phyloP scores from a whole-genome alignment of 257 asterid species.

The Orobanche coerulescens region DNA sequence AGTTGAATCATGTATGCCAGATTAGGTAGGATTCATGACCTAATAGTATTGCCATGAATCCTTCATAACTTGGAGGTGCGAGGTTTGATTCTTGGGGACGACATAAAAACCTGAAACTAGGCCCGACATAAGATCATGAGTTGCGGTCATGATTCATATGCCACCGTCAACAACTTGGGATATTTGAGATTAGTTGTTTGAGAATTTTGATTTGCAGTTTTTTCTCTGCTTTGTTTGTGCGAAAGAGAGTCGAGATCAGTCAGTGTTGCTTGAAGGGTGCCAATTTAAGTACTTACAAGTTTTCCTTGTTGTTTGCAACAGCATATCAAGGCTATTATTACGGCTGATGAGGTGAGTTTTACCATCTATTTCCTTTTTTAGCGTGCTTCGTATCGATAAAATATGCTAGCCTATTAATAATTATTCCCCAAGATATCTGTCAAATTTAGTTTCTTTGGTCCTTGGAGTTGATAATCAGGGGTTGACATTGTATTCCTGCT shows the following conservation, averaged over 20 bases:
- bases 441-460: not conserved
- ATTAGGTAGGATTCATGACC: too few species aligned
- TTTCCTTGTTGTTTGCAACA: conserved; percentile 28
- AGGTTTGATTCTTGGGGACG: too few species aligned
- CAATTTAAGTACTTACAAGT: not conserved
- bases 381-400: too few species aligned
- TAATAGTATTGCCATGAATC: too few species aligned
- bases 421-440: not conserved
- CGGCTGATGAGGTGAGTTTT: conserved; percentile 63
- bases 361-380: not conserved
- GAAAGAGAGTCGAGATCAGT: not conserved
- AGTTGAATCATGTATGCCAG: too few species aligned
- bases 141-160: too few species aligned
- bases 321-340: conserved; percentile 85
- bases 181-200: too few species aligned
- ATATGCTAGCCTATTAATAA: not conserved
- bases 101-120: too few species aligned
- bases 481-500: not conserved
- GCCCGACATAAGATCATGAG: too few species aligned
- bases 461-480: not conserved
- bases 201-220: not conserved
- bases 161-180: too few species aligned
- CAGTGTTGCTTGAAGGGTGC: not conserved
- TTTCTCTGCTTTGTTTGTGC: not conserved
- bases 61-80: too few species aligned